These are phyloP conservation scores for Epichloe hybrida DNA, from an alignment of 2,329 filamentous ascomycete genomes.

Conservation along the genomic window DNA sequence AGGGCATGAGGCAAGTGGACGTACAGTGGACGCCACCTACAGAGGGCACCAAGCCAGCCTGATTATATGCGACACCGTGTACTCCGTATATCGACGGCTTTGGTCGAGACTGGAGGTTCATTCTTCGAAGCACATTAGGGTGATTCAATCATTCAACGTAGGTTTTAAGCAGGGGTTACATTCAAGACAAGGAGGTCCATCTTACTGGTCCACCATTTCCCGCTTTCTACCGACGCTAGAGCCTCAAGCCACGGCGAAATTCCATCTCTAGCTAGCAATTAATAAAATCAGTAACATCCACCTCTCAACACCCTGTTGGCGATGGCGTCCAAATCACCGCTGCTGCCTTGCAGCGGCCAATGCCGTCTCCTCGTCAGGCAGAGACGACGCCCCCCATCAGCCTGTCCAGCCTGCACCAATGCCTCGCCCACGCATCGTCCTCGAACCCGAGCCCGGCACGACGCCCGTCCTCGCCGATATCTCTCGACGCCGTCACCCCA, in stretches of 20 bases:
- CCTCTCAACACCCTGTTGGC: constrained; percentile 5
- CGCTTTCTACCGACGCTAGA: neutral
- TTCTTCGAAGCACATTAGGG: too few species aligned
- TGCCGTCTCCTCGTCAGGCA: constrained; percentile 13
- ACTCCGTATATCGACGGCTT: too few species aligned
- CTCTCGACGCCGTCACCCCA: constrained; percentile 17
- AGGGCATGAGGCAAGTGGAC: too few species aligned
- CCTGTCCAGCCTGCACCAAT: constrained; percentile 21
- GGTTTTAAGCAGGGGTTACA: too few species aligned
- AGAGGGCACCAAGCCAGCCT: too few species aligned
- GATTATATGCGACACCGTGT: too few species aligned
- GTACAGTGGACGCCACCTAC: too few species aligned
- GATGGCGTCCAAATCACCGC: constrained; percentile 19
- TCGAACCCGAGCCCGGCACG: constrained; percentile 9
- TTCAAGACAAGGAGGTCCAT: too few species aligned
- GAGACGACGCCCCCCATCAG: constrained; percentile 9
- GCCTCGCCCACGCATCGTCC: constrained; percentile 9
- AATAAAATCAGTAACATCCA: neutral
- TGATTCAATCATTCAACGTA: too few species aligned
- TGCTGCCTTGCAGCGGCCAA: constrained; percentile 16
- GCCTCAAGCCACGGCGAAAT: neutral
- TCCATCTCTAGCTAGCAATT: neutral
- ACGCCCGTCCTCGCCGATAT: constrained; percentile 13
- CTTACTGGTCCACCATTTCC: neutral
- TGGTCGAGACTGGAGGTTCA: too few species aligned